A percentile compares a stretch with the other conserved stretches of the same genome.
Evolutionary conservation across 2,329 filamentous ascomycete genomes (phyloP).

Genomic region (Talaromyces pinophilus): DNA sequence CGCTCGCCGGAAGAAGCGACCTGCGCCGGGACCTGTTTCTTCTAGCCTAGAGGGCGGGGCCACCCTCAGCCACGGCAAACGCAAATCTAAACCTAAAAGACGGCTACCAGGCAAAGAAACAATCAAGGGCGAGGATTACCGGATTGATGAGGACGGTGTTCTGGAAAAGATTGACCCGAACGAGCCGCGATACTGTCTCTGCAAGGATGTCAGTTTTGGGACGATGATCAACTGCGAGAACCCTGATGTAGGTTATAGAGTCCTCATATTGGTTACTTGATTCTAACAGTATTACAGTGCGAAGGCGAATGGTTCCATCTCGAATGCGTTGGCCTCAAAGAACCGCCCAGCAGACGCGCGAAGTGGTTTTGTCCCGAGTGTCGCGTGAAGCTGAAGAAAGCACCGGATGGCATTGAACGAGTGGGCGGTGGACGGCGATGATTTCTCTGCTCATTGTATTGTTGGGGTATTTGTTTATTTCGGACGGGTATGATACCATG

Average conservation of each 20-base stretch:
- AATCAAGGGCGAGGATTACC: constrained; percentile 39
- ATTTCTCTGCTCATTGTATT: neutral
- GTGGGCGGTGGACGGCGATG: constrained; percentile 36
- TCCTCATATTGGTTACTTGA: neutral
- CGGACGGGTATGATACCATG: constrained; percentile 21
- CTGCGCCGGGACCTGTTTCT: constrained; percentile 61
- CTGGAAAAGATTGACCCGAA: constrained; percentile 59
- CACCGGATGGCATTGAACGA: constrained; percentile 44
- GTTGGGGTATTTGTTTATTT: constrained; percentile 13
- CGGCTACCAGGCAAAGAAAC: constrained; percentile 34
- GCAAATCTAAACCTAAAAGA: constrained; percentile 57
- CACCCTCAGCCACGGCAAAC: constrained; percentile 62
- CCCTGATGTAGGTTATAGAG: constrained; percentile 50
- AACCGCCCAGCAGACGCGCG: constrained; percentile 59
- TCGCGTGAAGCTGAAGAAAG: constrained; percentile 51
- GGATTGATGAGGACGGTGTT: constrained; percentile 52
- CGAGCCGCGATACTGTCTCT: constrained; percentile 65
- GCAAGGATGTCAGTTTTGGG: constrained; percentile 64
- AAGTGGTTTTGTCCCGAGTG: constrained; percentile 70
- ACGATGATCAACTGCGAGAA: constrained; percentile 68
- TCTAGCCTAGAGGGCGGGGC: constrained; percentile 60
- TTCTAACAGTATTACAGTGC: constrained; percentile 48
- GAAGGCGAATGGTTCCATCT: constrained; percentile 69
- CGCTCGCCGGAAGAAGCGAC: constrained; percentile 56
- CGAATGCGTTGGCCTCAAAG: constrained; percentile 59